Evolutionary conservation across 1,284 basidiomycete genomes (phyloP).

Genomic region (Mycena citricolor): DNA sequence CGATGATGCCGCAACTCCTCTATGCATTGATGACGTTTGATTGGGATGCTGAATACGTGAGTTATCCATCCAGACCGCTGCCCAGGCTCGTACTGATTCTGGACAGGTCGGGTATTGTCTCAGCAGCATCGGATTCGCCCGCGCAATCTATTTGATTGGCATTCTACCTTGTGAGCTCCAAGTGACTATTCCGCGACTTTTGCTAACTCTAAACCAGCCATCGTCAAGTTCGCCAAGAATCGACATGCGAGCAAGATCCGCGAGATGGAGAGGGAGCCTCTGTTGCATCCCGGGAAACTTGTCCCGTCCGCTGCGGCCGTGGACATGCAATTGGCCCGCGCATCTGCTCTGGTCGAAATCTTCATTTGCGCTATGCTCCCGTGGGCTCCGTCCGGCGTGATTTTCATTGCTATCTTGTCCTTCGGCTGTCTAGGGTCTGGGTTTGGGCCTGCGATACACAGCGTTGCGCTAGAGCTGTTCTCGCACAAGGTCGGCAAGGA

Average conservation of each 20-base stretch:
- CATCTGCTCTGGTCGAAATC: slow-evolving; percentile 59
- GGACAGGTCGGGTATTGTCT: slow-evolving; percentile 75
- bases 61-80: neutral
- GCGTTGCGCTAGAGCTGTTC: slow-evolving; percentile 65
- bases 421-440: slow-evolving; percentile 56
- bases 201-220: slow-evolving; percentile 32
- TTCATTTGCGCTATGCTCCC: slow-evolving; percentile 52
- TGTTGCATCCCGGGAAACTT: slow-evolving; percentile 20
- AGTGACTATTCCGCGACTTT: too few relatives aligned
- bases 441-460: slow-evolving; percentile 64
- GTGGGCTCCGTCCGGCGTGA: slow-evolving; percentile 37
- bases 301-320: too few relatives aligned
- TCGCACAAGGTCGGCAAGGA: slow-evolving; percentile 50
- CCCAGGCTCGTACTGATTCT: neutral
- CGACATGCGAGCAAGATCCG: slow-evolving; percentile 35
- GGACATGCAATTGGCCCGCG: slow-evolving; percentile 60
- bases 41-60: slow-evolving; percentile 19
- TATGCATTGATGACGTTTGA: slow-evolving; percentile 11
- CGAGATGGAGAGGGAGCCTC: slow-evolving; percentile 37
- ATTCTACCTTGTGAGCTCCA: slow-evolving; percentile 62
- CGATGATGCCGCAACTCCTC: slow-evolving; percentile 1
- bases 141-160: slow-evolving; percentile 62
- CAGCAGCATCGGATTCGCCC: slow-evolving; percentile 57
- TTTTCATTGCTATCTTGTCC: slow-evolving; percentile 49
- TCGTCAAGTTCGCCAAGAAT: slow-evolving; percentile 4